Evolutionary conservation across 352 stramenopile species (phyloP).

Genomic region (Globisporangium cederbergense): DNA sequence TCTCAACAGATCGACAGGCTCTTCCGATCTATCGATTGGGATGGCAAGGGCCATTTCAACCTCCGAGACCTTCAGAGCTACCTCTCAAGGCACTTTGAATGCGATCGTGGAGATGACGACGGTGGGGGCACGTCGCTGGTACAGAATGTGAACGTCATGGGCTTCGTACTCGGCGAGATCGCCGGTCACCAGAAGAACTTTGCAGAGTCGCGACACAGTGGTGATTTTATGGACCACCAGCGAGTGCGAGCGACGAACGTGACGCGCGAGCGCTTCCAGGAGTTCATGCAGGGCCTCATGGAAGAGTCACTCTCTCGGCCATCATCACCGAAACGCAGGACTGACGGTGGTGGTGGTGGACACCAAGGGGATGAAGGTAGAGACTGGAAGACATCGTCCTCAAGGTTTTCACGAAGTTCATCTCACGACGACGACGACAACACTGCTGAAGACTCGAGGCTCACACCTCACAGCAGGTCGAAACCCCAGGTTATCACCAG

Average conservation of each 20-base stretch:
- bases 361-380: not conserved
- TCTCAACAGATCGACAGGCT: constrained; percentile 17
- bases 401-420: not conserved
- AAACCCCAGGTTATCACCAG: constrained; percentile 18
- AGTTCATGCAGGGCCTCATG: constrained; percentile 3
- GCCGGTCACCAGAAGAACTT: constrained; percentile 1
- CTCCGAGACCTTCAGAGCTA: constrained; percentile 25
- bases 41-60: constrained; percentile 47
- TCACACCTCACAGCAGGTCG: not conserved
- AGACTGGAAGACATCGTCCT: not conserved
- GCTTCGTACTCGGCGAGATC: constrained; percentile 20
- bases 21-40: constrained; percentile 32
- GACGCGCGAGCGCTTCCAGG: constrained; percentile 8
- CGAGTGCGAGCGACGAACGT: constrained; percentile 2
- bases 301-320: not conserved
- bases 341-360: not conserved
- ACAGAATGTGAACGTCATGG: constrained; percentile 11
- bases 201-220: not conserved
- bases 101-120: not conserved
- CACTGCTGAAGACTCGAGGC: not conserved
- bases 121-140: not conserved
- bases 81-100: not conserved
- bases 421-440: not conserved
- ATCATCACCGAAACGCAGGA: not conserved
- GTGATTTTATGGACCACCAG: not conserved